Evolutionary conservation across 169 alveolate genomes (phyloP).

Genomic region (Plasmodium gaboni): DNA sequence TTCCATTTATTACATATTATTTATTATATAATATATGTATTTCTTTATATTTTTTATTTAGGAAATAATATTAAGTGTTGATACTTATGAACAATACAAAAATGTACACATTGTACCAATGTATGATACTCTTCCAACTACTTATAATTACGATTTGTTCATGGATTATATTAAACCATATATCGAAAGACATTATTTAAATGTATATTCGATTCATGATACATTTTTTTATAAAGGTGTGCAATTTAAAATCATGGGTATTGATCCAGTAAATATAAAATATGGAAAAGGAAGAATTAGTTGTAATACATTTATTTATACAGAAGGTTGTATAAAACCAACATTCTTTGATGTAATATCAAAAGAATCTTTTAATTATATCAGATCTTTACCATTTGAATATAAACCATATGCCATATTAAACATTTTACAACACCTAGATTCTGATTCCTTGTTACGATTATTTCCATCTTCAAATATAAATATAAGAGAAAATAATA

Average conservation of each 20-base stretch:
- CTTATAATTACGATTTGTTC: constrained; percentile 78
- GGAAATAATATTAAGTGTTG: constrained; percentile 64
- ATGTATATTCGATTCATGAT: constrained; percentile 79
- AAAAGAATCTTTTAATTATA: constrained; percentile 75
- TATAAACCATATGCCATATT: constrained; percentile 80
- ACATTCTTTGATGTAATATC: constrained; percentile 80
- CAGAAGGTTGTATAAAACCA: constrained; percentile 79
- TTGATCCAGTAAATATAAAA: constrained; percentile 78
- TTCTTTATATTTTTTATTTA: neutral
- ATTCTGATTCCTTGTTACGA: constrained; percentile 78
- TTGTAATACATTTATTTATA: constrained; percentile 77
- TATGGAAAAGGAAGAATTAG: constrained; percentile 78
- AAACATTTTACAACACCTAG: constrained; percentile 80
- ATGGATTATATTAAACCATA: constrained; percentile 80
- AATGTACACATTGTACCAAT: constrained; percentile 80
- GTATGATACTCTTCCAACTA: constrained; percentile 81
- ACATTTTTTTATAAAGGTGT: constrained; percentile 82
- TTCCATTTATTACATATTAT: neutral
- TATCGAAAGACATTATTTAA: constrained; percentile 78
- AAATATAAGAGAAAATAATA: constrained; percentile 22
- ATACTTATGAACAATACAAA: constrained; percentile 76
- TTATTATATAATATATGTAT: neutral
- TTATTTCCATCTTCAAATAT: constrained; percentile 79
- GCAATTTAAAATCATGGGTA: constrained; percentile 82
- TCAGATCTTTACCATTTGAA: constrained; percentile 78